These are phyloP conservation scores for Cubamyces lactineus DNA, from an alignment of 768 basidiomycete species.

Conservation along the genomic window DNA sequence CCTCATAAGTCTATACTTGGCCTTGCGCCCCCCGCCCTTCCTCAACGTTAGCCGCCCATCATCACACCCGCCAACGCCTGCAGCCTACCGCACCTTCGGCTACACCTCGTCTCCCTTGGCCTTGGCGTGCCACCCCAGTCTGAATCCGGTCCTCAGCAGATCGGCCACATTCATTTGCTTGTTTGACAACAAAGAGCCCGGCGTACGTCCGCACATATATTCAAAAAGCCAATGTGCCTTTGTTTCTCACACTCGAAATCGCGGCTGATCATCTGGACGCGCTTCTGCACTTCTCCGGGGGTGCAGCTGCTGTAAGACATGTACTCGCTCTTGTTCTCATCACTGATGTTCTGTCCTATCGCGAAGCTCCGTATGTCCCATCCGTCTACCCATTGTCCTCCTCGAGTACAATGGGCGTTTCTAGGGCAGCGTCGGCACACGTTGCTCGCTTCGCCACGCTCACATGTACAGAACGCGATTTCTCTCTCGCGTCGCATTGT, in stretches of 20 bases:
- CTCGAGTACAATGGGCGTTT: slow-evolving; percentile 15
- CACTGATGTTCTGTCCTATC: slow-evolving; percentile 1
- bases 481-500: no score
- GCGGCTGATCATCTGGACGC: slow-evolving; percentile 7
- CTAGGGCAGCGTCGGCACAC: not conserved
- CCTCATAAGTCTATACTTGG: slow-evolving; percentile 10
- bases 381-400: not conserved
- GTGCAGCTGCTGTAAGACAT: not conserved
- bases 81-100: not conserved
- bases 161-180: not conserved
- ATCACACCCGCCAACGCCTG: not conserved
- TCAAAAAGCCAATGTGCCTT: not conserved
- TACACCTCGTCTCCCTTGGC: not conserved
- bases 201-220: not conserved
- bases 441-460: slow-evolving; percentile 6
- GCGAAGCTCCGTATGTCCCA: not conserved
- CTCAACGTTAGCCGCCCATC: not conserved
- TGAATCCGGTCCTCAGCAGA: not conserved
- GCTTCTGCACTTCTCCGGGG: slow-evolving; percentile 6
- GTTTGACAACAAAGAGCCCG: not conserved
- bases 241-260: slow-evolving; percentile 9
- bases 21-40: not conserved
- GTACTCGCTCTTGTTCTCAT: slow-evolving; percentile 1
- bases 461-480: not conserved
- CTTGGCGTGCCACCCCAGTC: not conserved